phyloP scores from a whole-genome alignment of 306 rosid genomes.

The Begonia loranthoides region DNA sequence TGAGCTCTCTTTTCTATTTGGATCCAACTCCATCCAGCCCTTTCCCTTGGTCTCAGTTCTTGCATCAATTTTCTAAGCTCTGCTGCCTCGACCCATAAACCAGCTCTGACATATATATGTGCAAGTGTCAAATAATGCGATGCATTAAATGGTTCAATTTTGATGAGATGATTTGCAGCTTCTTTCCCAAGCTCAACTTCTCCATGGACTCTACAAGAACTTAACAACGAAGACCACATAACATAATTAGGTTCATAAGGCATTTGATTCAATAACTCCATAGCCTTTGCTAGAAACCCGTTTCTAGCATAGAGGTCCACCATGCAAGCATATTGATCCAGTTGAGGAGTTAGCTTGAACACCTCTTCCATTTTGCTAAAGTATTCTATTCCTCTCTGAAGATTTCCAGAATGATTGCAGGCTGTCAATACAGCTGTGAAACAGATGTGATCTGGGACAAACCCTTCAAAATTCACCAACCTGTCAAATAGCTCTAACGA shows the following conservation, averaged over 20 bases:
- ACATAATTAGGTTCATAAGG: constrained; percentile 44
- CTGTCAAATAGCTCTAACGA: constrained; percentile 46
- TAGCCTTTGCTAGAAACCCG: constrained; percentile 39
- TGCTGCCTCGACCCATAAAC: constrained; percentile 40
- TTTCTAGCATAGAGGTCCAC: constrained; percentile 55
- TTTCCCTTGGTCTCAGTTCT: constrained; percentile 20
- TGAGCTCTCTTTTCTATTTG: constrained; percentile 25
- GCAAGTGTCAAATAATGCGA: constrained; percentile 42
- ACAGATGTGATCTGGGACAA: constrained; percentile 38
- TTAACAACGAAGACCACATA: constrained; percentile 44
- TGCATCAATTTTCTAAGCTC: constrained; percentile 37
- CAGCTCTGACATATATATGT: constrained; percentile 40
- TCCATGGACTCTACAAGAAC: constrained; percentile 41
- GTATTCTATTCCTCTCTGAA: constrained; percentile 37
- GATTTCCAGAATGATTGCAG: constrained; percentile 46
- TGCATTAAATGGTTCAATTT: constrained; percentile 39
- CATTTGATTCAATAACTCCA: constrained; percentile 42
- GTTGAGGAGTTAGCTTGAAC: constrained; percentile 27
- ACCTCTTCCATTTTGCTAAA: constrained; percentile 34
- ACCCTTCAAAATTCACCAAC: constrained; percentile 21
- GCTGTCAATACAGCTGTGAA: constrained; percentile 52
- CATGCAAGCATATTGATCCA: constrained; percentile 57
- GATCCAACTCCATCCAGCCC: constrained; percentile 39
- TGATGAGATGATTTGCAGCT: constrained; percentile 35
- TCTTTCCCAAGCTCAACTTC: constrained; percentile 44